Evolutionary conservation across 805 yeast genomes (phyloP).

Genomic region (Ogataea angusta): DNA sequence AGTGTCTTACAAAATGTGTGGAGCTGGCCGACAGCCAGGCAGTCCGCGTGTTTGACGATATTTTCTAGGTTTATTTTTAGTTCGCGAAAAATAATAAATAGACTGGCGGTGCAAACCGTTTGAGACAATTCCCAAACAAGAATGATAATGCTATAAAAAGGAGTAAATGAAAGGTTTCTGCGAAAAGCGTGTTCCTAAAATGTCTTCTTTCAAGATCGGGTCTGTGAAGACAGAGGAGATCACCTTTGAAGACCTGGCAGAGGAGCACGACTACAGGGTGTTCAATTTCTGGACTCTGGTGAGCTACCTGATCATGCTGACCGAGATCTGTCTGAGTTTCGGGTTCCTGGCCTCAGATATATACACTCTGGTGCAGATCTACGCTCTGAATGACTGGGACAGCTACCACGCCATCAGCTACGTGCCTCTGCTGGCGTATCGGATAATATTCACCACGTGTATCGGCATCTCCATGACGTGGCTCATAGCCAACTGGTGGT

Average conservation of each 20-base stretch:
- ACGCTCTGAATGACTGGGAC: conserved; percentile 57
- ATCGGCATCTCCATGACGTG: conserved; percentile 66
- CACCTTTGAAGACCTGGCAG: conserved; percentile 28
- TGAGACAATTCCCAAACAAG: conserved; percentile 8
- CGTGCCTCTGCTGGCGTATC: conserved; percentile 31
- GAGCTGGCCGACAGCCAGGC: conserved; percentile 62
- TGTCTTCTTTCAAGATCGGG: conserved; percentile 5
- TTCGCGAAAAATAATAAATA: background rate
- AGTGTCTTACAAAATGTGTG: conserved; percentile 60
- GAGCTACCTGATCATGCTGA: conserved; percentile 40
- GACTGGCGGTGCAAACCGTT: conserved; percentile 6
- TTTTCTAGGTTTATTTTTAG: conserved; percentile 3
- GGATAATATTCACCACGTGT: conserved; percentile 49
- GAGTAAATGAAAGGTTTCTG: background rate
- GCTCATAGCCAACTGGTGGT: conserved; percentile 51
- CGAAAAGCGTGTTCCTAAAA: conserved; percentile 1
- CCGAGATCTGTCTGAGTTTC: conserved; percentile 44
- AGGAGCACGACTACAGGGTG: conserved; percentile 34
- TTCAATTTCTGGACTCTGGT: conserved; percentile 41
- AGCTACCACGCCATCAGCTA: conserved; percentile 31
- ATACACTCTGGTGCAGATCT: conserved; percentile 70
- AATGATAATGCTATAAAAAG: conserved; percentile 5
- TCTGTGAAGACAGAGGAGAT: conserved; percentile 22
- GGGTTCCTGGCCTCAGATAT: conserved; percentile 64
- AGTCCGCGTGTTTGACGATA: conserved; percentile 35